A percentile compares a stretch with the other conserved stretches of the same genome.
phyloP scores from a whole-genome alignment of 768 basidiomycete species.

The Dendrothele bispora region DNA sequence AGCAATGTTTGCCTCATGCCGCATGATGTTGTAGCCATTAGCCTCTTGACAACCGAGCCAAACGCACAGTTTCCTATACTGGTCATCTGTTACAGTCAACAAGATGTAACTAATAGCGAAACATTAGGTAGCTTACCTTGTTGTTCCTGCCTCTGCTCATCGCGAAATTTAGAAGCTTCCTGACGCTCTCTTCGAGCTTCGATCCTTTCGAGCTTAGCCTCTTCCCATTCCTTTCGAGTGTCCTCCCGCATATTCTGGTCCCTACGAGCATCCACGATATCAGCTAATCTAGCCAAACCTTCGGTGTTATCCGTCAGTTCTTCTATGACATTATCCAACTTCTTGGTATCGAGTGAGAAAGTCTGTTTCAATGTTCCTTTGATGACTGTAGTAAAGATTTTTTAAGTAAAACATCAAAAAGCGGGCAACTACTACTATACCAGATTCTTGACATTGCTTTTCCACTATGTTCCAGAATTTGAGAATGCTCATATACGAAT shows the following conservation, averaged over 20 bases:
- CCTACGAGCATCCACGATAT: constrained; percentile 12
- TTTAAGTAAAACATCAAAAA: not conserved
- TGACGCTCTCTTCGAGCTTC: constrained; percentile 12
- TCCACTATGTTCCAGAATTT: constrained; percentile 22
- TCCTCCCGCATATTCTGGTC: constrained; percentile 12
- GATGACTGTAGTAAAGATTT: not conserved
- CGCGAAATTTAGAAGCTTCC: constrained; percentile 1
- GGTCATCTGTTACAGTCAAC: constrained; percentile 6
- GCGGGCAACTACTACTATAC: not conserved
- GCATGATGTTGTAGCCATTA: constrained; percentile 8
- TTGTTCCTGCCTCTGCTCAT: not conserved
- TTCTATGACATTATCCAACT: constrained; percentile 12
- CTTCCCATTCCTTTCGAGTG: constrained; percentile 7
- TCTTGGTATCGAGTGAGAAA: constrained; percentile 9
- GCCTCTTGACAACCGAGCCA: constrained; percentile 15
- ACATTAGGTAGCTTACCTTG: constrained; percentile 3
- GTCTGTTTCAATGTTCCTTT: constrained; percentile 1
- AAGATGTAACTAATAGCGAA: not conserved
- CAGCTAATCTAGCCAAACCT: constrained; percentile 8
- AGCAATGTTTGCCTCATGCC: not conserved
- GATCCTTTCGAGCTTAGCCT: constrained; percentile 7
- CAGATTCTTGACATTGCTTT: constrained; percentile 17
- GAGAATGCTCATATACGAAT: constrained; percentile 19
- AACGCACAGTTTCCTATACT: constrained; percentile 1
- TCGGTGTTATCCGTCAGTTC: constrained; percentile 10